Base-by-base conservation (phyloP, 257 asterid genomes). In the Solanum stenotomum region DNA sequence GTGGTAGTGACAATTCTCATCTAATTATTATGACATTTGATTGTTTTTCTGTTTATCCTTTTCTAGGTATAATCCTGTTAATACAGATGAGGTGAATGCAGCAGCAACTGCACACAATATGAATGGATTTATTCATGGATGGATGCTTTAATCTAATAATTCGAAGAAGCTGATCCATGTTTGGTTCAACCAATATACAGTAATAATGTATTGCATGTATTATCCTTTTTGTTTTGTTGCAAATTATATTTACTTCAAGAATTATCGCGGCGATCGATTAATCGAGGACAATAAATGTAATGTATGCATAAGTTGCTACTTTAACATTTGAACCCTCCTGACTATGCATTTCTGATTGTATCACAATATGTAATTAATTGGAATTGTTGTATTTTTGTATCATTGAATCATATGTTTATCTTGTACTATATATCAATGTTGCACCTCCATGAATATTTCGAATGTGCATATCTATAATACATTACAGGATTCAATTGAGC, bases 81-180 rank as follows among this genome's bases (percentile, higher is more conserved):
- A 77, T 56, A 25, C 91, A 22, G 83, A 84, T 84, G 90, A 74
- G 87, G 87, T 38, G 31, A 85, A 79, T 78, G 88, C 40, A 20
- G 88, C 27, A 2, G 70, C 89, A 27, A 10, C 85, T 15, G 56
- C 63, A 40, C 89, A 87, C 5, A 79, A 70, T 81, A 76, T 90
- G 77, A 87, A 87, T 90, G 91, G 90, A 78, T 90, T 56, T 86
- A 83, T 90, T 52, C 90, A 68, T 35, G 91, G 91, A 12, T 88
- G 87, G 87, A 87, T 90, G 90, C 89, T 52, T 16, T 87, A 71
- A 38, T 85, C 2, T 61, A 25, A 85, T 85, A 12, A 16, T 52
- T 82, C 1, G 37, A 82, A 52, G 20, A 65, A 31, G 29, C 68
- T 82, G 42, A 5, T 81, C 85, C 70, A 46, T 81, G 68, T 81